phyloP scores from a whole-genome alignment of 305 asterid genomes.

The Lippia alba region DNA sequence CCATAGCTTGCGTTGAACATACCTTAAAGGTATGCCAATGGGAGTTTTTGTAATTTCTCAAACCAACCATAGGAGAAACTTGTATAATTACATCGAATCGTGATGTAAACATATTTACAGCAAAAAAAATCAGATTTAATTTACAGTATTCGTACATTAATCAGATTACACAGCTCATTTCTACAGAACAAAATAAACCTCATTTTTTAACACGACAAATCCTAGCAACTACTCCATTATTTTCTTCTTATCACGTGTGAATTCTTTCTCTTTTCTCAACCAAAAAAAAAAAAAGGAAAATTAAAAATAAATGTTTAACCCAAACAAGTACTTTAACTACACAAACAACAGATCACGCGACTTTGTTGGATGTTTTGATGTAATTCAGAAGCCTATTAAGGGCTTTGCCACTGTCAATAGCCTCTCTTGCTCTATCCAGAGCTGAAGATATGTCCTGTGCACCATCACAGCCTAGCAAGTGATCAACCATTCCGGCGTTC shows the following conservation, averaged over 20 bases:
- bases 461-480: constrained; percentile 89
- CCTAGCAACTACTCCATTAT: too few species aligned
- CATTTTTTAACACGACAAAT: neutral
- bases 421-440: constrained; percentile 89
- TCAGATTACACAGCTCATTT: constrained; percentile 6
- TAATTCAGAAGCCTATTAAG: constrained; percentile 70
- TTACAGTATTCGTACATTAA: neutral
- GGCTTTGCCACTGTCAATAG: constrained; percentile 88
- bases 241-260: constrained; percentile 5
- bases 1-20: too few species aligned
- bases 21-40: too few species aligned
- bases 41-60: too few species aligned
- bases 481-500: constrained; percentile 96
- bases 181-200: constrained; percentile 4
- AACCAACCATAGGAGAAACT: too few species aligned
- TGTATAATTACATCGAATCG: too few species aligned
- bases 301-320: neutral
- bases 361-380: constrained; percentile 68
- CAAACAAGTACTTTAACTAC: constrained; percentile 5
- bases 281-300: constrained; percentile 9
- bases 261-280: neutral
- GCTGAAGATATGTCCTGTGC: constrained; percentile 74
- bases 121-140: constrained; percentile 1
- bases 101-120: neutral
- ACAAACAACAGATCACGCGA: constrained; percentile 28